These are phyloP conservation scores for Thalassiosira mediterranea DNA, from an alignment of 352 stramenopile genomes.

Conservation along the genomic window DNA sequence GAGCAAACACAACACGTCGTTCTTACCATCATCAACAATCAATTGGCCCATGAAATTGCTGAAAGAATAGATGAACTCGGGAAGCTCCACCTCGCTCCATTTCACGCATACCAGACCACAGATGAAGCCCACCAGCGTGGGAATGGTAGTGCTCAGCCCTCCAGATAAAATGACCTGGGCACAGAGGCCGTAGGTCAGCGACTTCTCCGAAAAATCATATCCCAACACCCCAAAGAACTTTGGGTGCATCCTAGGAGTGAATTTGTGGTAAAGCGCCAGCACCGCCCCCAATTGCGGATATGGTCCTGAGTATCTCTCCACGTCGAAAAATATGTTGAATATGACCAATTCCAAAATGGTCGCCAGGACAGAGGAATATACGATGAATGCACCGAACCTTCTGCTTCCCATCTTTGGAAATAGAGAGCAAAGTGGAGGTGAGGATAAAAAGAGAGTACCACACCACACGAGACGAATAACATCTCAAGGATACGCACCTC, in stretches of 20 bases:
- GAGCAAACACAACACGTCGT: too few relatives aligned
- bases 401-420: slow-evolving; percentile 41
- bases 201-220: slow-evolving; percentile 69
- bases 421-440: too few relatives aligned
- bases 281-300: slow-evolving; percentile 65
- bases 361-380: slow-evolving; percentile 32
- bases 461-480: too few relatives aligned
- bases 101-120: slow-evolving; percentile 28
- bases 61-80: slow-evolving; percentile 38
- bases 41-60: slow-evolving; percentile 10
- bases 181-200: slow-evolving; percentile 55
- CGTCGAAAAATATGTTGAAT: slow-evolving; percentile 47
- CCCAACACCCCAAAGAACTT: slow-evolving; percentile 69
- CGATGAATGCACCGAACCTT: slow-evolving; percentile 34
- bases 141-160: slow-evolving; percentile 32
- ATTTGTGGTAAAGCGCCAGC: slow-evolving; percentile 62
- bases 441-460: too few relatives aligned
- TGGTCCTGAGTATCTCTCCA: slow-evolving; percentile 49
- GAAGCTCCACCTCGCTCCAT: slow-evolving; percentile 30
- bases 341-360: slow-evolving; percentile 35
- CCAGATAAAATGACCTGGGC: slow-evolving; percentile 53
- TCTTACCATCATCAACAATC: slow-evolving; percentile 44
- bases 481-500: too few relatives aligned
- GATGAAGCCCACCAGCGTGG: slow-evolving; percentile 38
- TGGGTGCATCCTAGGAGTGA: slow-evolving; percentile 67